These are phyloP conservation scores for Aspergillus jensenii DNA, from an alignment of 2,329 filamentous ascomycete species.

Conservation along the genomic window DNA sequence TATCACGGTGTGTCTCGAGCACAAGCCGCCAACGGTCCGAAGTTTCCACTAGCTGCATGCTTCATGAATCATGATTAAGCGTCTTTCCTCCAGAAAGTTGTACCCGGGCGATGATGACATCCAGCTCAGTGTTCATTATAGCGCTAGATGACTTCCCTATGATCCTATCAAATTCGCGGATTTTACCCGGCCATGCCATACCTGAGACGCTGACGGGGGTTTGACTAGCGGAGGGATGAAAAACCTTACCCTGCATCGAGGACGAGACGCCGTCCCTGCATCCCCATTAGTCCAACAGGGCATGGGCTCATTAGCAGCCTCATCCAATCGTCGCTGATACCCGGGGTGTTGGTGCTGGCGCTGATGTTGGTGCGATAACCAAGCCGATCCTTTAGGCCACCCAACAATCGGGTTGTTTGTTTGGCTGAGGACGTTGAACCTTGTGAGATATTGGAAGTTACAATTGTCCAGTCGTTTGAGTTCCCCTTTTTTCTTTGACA, in stretches of 20 bases:
- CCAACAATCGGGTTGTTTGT: background rate
- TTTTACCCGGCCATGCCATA: background rate
- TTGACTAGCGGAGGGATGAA: background rate
- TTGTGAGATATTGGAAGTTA: background rate
- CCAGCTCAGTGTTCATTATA: too few species aligned
- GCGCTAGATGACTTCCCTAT: background rate
- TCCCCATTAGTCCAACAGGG: constrained; percentile 4
- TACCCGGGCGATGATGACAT: background rate
- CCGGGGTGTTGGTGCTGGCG: background rate
- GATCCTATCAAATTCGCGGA: background rate
- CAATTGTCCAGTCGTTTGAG: background rate
- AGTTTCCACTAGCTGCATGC: background rate
- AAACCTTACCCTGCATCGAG: background rate
- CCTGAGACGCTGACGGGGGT: background rate
- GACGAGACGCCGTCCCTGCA: background rate
- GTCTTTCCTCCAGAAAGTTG: background rate
- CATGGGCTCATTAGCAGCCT: constrained; percentile 1
- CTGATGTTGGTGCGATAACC: background rate
- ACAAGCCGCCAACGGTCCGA: background rate
- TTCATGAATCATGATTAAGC: background rate
- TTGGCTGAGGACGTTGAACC: background rate
- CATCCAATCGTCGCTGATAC: constrained; percentile 2
- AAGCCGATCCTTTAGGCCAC: background rate
- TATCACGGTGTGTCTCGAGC: background rate
- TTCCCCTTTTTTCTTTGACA: background rate